Conservation (phyloP, 106 monocot genomes). For the Dendrobium huoshanense region DNA sequence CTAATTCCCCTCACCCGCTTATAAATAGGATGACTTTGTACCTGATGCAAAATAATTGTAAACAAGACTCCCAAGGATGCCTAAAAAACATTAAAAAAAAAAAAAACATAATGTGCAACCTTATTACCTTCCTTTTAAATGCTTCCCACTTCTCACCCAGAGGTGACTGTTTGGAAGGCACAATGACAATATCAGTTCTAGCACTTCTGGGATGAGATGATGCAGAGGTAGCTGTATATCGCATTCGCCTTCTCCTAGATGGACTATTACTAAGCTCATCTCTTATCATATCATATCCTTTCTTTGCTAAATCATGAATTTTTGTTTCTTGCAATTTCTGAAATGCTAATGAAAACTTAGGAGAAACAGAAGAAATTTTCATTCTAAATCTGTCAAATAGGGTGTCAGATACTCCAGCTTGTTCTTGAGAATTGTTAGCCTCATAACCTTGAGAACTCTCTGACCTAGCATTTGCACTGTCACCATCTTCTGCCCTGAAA, state of each 20-base stretch:
- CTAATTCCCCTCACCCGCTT: constrained; percentile 61
- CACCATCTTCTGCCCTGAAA: constrained; percentile 14
- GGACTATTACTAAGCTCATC: constrained; percentile 67
- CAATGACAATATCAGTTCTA: constrained; percentile 75
- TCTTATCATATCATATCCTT: constrained; percentile 71
- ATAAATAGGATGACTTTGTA: constrained; percentile 76
- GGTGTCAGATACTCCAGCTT: constrained; percentile 34
- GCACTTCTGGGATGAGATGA: constrained; percentile 58
- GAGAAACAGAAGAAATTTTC: constrained; percentile 46
- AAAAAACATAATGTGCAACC: not conserved
- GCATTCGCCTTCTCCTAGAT: constrained; percentile 35
- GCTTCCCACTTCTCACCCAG: constrained; percentile 88
- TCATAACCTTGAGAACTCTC: constrained; percentile 25
- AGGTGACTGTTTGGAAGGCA: constrained; percentile 63
- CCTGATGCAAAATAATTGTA: constrained; percentile 30
- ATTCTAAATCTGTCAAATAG: constrained; percentile 55
- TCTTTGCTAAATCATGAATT: constrained; percentile 56
- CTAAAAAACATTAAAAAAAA: not conserved
- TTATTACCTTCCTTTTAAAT: constrained; percentile 78
- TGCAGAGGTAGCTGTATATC: constrained; percentile 27
- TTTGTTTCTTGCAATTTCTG: constrained; percentile 61
- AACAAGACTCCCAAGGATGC: not conserved
- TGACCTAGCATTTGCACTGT: constrained; percentile 14
- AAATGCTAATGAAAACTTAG: constrained; percentile 56
- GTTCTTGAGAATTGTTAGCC: constrained; percentile 19